A percentile compares a stretch with the other conserved stretches of the same genome.
Evolutionary conservation across 2,329 filamentous ascomycete species (phyloP).

Genomic region (Huntiella abstrusa): DNA sequence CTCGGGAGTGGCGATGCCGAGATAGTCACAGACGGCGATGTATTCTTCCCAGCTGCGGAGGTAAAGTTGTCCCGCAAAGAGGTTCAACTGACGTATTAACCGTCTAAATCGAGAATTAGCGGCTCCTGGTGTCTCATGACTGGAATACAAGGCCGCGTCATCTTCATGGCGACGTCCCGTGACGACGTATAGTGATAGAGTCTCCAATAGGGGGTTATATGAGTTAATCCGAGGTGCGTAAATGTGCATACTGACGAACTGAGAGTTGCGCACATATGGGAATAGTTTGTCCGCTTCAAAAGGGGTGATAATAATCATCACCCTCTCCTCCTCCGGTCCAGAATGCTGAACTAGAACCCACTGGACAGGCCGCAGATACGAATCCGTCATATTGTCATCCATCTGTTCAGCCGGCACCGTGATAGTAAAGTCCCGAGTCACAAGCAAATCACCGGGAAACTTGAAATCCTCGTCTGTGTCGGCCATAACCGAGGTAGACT

Average conservation of each 20-base stretch:
- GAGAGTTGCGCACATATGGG: constrained; percentile 18
- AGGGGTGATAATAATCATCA: constrained; percentile 37
- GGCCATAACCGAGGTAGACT: no score
- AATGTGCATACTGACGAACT: constrained; percentile 26
- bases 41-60: constrained; percentile 37
- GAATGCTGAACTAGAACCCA: constrained; percentile 25
- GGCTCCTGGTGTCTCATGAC: constrained; percentile 2
- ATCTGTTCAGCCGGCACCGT: constrained; percentile 20
- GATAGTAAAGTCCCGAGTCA: constrained; percentile 30
- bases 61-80: constrained; percentile 53
- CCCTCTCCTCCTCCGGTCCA: neutral
- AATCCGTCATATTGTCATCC: constrained; percentile 18
- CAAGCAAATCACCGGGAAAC: constrained; percentile 24
- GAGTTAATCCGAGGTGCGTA: constrained; percentile 29
- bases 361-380: constrained; percentile 32
- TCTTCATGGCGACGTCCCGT: constrained; percentile 13
- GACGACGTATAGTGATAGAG: constrained; percentile 25
- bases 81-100: constrained; percentile 32
- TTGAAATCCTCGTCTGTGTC: constrained; percentile 2
- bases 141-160: neutral
- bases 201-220: constrained; percentile 23
- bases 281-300: constrained; percentile 38
- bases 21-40: constrained; percentile 25
- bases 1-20: constrained; percentile 26
- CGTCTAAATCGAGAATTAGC: constrained; percentile 4